Evolutionary conservation across 768 basidiomycete species (phyloP).

Genomic region (Hericium coralloides): DNA sequence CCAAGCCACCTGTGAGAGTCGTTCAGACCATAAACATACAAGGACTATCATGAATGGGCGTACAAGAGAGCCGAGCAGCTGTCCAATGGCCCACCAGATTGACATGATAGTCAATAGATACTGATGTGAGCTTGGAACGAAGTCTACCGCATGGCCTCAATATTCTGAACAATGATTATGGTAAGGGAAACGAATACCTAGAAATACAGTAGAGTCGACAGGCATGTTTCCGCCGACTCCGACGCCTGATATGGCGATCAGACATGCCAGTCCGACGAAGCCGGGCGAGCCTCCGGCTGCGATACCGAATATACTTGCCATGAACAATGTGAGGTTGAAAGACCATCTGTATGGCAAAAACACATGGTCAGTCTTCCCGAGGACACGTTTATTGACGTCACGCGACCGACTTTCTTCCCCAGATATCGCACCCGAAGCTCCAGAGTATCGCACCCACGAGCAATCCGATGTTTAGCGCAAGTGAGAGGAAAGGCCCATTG

Average conservation of each 20-base stretch:
- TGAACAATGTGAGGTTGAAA: constrained; percentile 46
- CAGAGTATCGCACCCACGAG: constrained; percentile 41
- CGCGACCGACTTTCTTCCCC: constrained; percentile 35
- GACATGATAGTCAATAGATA: constrained; percentile 49
- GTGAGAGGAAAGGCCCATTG: constrained; percentile 36
- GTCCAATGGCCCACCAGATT: constrained; percentile 53
- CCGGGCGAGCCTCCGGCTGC: constrained; percentile 37
- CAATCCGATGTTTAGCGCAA: constrained; percentile 45
- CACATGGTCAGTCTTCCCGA: neutral
- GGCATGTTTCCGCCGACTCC: constrained; percentile 53
- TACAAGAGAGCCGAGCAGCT: constrained; percentile 40
- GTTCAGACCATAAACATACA: neutral
- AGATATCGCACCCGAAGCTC: constrained; percentile 41
- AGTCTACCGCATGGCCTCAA: constrained; percentile 26
- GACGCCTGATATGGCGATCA: constrained; percentile 36
- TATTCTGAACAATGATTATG: neutral
- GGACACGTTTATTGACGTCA: neutral
- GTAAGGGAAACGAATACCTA: constrained; percentile 23
- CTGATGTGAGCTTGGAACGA: constrained; percentile 44
- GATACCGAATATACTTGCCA: constrained; percentile 45
- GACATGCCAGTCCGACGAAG: constrained; percentile 39
- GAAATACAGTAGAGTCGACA: constrained; percentile 43
- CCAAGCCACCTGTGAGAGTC: constrained; percentile 39
- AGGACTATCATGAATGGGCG: constrained; percentile 3
- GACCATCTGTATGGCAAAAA: constrained; percentile 27